Percentiles rank a stretch among this genome's conserved stretches.
phyloP scores from a whole-genome alignment of 2,329 filamentous ascomycete genomes.

The Neopestalotiopsis sp. region DNA sequence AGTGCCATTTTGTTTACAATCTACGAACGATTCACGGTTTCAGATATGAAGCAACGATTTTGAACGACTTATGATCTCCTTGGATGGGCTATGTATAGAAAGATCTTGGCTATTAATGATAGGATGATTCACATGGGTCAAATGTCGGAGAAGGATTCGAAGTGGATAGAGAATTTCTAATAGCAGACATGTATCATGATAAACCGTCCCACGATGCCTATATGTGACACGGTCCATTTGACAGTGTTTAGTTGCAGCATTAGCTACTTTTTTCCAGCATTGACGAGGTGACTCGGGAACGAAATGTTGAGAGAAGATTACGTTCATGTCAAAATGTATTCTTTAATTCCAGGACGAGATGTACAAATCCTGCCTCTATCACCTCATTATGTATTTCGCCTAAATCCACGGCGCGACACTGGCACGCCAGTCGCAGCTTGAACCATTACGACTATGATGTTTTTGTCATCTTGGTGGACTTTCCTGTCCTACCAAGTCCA shows the following conservation, averaged over 20 bases:
- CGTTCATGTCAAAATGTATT: neutral
- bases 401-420: neutral
- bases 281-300: neutral
- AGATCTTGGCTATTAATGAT: neutral
- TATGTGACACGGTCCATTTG: no score
- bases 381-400: slow-evolving; percentile 2
- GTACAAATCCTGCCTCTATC: slow-evolving; percentile 4
- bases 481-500: neutral
- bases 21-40: neutral
- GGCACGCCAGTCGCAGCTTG: neutral
- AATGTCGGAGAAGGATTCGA: neutral
- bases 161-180: neutral
- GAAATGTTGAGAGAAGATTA: neutral
- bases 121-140: neutral
- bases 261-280: neutral
- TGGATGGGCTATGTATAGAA: slow-evolving; percentile 6
- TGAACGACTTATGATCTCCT: slow-evolving; percentile 10
- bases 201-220: no score
- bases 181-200: neutral
- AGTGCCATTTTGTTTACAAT: neutral
- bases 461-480: slow-evolving; percentile 1
- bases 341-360: neutral
- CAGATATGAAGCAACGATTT: neutral
- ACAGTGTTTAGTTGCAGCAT: no score
- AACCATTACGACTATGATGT: neutral